Evolutionary conservation across 306 rosid species (phyloP).

Genomic region (Rosa rugosa): DNA sequence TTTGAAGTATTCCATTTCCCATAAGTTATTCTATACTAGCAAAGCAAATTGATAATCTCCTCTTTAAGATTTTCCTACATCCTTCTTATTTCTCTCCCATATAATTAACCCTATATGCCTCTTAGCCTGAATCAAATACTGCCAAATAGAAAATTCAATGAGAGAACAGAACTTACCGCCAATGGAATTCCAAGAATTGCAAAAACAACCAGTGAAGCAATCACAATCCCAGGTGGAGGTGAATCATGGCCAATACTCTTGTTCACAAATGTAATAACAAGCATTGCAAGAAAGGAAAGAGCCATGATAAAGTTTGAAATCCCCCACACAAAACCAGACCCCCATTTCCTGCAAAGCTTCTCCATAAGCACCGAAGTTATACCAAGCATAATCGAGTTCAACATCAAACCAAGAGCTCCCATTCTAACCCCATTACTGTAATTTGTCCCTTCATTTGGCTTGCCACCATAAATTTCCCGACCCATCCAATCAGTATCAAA

Average conservation of each 20-base stretch:
- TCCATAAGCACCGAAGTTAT: conserved; percentile 84
- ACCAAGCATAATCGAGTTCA: conserved; percentile 90
- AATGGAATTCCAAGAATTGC: conserved; percentile 84
- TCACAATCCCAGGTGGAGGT: conserved; percentile 68
- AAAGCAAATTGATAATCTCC: not conserved
- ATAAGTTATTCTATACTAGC: not conserved
- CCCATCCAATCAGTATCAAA: conserved; percentile 99
- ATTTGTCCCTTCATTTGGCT: conserved; percentile 72
- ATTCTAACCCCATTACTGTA: conserved; percentile 83
- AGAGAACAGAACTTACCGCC: conserved; percentile 58
- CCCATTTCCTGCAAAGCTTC: conserved; percentile 82
- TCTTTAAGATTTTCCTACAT: not conserved
- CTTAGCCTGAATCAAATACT: not conserved
- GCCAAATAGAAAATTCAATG: conserved; percentile 18
- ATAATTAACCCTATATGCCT: not conserved
- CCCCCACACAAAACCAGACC: conserved; percentile 92
- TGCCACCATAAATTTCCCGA: conserved; percentile 94
- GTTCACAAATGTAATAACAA: conserved; percentile 67
- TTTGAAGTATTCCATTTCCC: not conserved
- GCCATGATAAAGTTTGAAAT: conserved; percentile 79
- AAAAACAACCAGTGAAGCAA: conserved; percentile 62
- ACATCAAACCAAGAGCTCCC: conserved; percentile 92
- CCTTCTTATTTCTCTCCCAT: not conserved
- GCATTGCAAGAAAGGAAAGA: conserved; percentile 73
- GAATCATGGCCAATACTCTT: conserved; percentile 50